Evolutionary conservation across 1,139 yeast species (phyloP).

Genomic region (Taphrina deformans): DNA sequence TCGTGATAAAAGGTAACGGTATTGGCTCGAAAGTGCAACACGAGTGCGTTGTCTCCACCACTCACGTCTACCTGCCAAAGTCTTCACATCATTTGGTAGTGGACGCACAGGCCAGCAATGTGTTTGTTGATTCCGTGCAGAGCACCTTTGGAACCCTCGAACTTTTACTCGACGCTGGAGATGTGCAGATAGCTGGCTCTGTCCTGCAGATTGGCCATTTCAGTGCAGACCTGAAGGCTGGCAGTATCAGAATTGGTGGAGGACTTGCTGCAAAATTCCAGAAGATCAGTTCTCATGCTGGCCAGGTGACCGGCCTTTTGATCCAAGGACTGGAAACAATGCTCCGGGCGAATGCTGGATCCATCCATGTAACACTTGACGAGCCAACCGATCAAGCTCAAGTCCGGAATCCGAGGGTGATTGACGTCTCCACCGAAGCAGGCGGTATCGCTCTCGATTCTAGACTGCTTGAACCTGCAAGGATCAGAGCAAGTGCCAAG

Average conservation of each 20-base stretch:
- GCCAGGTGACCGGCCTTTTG: background rate
- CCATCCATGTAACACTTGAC: background rate
- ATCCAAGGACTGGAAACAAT: background rate
- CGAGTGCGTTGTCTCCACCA: constrained; percentile 6
- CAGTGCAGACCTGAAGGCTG: background rate
- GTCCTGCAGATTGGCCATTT: background rate
- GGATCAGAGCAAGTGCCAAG: background rate
- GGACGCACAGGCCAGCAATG: background rate
- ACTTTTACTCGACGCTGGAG: background rate
- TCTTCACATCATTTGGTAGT: background rate
- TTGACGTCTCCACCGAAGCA: background rate
- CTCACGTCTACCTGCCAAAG: background rate
- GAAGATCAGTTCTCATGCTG: background rate
- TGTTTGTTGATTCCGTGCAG: background rate
- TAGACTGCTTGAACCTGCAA: background rate
- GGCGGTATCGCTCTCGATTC: background rate
- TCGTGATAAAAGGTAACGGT: constrained; percentile 4
- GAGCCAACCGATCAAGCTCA: background rate
- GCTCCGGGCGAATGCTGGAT: background rate
- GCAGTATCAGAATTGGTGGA: background rate
- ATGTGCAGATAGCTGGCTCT: background rate
- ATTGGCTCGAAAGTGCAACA: background rate
- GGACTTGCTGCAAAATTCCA: background rate
- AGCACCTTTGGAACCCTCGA: background rate
- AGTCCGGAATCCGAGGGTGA: background rate